Conservation (phyloP, 1,284 basidiomycete species). For the Ceratobasidium sp. region DNA sequence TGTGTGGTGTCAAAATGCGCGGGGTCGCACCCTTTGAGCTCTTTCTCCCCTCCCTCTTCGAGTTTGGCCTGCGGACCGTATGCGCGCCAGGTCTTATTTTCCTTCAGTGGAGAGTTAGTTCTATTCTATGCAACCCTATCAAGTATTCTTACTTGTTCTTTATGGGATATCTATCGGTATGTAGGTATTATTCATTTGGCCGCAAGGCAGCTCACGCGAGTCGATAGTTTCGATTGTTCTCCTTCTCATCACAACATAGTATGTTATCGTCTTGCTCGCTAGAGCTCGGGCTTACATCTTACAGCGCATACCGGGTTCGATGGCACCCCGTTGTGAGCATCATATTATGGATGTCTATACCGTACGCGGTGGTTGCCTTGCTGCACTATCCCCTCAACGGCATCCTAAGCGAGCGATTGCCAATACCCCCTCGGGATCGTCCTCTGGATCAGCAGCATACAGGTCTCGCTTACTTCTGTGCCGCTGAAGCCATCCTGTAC, state of each 20-base stretch:
- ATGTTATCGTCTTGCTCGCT: not conserved
- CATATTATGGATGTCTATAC: constrained; percentile 20
- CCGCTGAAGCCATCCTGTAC: constrained; percentile 9
- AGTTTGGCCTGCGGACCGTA: constrained; percentile 6
- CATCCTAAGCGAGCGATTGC: constrained; percentile 14
- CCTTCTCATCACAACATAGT: constrained; percentile 24
- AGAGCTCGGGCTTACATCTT: not conserved
- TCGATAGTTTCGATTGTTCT: not conserved
- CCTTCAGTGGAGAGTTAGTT: constrained; percentile 2
- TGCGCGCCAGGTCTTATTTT: not conserved
- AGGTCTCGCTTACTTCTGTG: constrained; percentile 22
- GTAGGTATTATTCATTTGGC: not conserved
- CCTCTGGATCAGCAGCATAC: constrained; percentile 31
- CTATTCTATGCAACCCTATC: constrained; percentile 34
- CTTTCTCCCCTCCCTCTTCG: too few species aligned
- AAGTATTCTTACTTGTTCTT: constrained; percentile 10
- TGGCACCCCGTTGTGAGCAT: constrained; percentile 29
- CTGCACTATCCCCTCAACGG: constrained; percentile 19
- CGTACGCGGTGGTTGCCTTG: not conserved
- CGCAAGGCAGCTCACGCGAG: not conserved
- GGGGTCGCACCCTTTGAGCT: too few species aligned
- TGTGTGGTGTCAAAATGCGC: too few species aligned
- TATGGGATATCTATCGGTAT: constrained; percentile 25
- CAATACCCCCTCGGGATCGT: constrained; percentile 9
- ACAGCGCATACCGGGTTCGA: constrained; percentile 11